Evolutionary conservation across 257 asterid genomes (phyloP).

Genomic region (Plantago elongata): DNA sequence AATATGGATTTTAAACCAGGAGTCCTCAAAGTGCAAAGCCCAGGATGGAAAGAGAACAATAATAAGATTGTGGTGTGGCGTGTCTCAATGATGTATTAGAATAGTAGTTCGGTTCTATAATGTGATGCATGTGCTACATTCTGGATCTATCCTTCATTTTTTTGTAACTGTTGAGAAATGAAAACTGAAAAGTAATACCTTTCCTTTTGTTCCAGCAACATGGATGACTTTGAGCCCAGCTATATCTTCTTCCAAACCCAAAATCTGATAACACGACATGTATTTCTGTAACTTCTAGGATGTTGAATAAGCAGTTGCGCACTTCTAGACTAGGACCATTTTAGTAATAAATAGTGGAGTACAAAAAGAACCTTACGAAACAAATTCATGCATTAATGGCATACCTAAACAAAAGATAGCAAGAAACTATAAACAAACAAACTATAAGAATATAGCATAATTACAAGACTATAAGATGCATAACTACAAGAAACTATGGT

Average conservation of each 20-base stretch:
- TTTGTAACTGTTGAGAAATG: background rate
- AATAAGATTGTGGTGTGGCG: background rate
- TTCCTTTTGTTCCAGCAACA: slow-evolving; percentile 93
- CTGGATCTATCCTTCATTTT: too few species aligned
- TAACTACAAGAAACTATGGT: too few species aligned
- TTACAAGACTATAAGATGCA: background rate
- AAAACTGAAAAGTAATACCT: slow-evolving; percentile 39
- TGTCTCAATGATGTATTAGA: background rate
- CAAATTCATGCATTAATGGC: background rate
- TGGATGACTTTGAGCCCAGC: slow-evolving; percentile 67
- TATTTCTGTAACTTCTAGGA: slow-evolving; percentile 7
- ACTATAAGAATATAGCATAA: background rate
- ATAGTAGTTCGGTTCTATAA: background rate
- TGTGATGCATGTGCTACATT: background rate
- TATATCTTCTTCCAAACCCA: slow-evolving; percentile 65
- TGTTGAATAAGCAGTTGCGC: background rate
- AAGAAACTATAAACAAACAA: background rate
- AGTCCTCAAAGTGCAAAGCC: slow-evolving; percentile 2
- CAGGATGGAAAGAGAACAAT: background rate
- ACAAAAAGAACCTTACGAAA: background rate
- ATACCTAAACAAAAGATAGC: background rate
- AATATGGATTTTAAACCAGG: background rate
- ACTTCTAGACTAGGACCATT: background rate
- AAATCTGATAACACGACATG: slow-evolving; percentile 45
- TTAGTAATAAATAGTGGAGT: background rate